These are phyloP conservation scores for Aspergillus viridinutans DNA, from an alignment of 2,329 filamentous ascomycete genomes.

Conservation along the genomic window DNA sequence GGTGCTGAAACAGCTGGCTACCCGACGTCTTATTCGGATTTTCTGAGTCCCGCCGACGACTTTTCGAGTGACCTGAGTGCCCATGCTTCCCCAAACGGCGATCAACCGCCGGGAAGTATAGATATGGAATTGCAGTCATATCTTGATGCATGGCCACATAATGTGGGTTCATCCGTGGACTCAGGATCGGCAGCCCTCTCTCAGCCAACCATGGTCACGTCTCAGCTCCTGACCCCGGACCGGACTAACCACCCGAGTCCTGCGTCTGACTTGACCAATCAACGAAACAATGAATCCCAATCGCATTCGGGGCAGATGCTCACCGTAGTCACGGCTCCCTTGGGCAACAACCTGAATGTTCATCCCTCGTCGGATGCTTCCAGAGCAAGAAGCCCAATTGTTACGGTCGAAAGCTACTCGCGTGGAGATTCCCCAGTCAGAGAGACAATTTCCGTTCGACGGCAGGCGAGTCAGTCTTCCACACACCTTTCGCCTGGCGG, in stretches of 20 bases:
- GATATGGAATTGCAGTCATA: slow-evolving; percentile 16
- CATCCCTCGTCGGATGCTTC: slow-evolving; percentile 16
- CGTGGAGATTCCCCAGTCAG: slow-evolving; percentile 43
- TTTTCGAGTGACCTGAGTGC: slow-evolving; percentile 26
- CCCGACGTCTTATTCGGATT: slow-evolving; percentile 21
- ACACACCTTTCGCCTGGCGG: slow-evolving; percentile 34
- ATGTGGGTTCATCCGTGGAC: slow-evolving; percentile 1
- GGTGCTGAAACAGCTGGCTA: slow-evolving; percentile 2
- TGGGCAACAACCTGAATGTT: slow-evolving; percentile 21
- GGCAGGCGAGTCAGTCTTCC: slow-evolving; percentile 31
- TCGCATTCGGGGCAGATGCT: slow-evolving; percentile 18
- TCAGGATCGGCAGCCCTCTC: slow-evolving; percentile 12
- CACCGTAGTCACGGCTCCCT: slow-evolving; percentile 21
- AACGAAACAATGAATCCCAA: slow-evolving; percentile 11
- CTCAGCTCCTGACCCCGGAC: slow-evolving; percentile 32
- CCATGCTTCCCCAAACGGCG: slow-evolving; percentile 22
- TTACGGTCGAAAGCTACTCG: slow-evolving; percentile 41
- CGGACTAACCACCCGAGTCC: slow-evolving; percentile 29
- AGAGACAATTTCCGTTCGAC: slow-evolving; percentile 17
- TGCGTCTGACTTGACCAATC: slow-evolving; percentile 19
- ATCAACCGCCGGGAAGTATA: slow-evolving; percentile 17
- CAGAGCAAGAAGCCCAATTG: slow-evolving; percentile 39
- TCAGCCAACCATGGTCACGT: slow-evolving; percentile 14
- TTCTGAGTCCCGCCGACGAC: slow-evolving; percentile 28
- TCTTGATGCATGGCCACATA: slow-evolving; percentile 9